phyloP scores from a whole-genome alignment of 352 stramenopile genomes.

The Globisporangium nagaii region DNA sequence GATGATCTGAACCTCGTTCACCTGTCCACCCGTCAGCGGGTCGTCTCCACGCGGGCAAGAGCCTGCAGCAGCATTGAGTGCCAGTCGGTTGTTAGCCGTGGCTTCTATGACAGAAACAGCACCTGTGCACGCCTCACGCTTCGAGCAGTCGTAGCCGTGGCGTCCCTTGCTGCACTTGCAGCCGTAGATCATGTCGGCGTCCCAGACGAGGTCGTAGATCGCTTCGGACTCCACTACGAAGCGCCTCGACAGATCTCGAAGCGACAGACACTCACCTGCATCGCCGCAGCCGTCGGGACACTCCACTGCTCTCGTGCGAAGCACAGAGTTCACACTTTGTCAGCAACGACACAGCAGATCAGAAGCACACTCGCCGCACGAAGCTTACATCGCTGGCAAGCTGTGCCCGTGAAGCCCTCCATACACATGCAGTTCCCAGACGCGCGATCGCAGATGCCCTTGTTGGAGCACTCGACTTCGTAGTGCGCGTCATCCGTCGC shows the following conservation, averaged over 20 bases:
- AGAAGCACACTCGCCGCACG: too few species aligned
- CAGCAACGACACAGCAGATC: too few species aligned
- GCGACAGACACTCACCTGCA: slow-evolving; percentile 58
- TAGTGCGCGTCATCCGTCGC: slow-evolving; percentile 57
- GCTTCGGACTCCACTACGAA: slow-evolving; percentile 42
- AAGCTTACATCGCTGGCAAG: slow-evolving; percentile 67
- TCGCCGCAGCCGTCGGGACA: slow-evolving; percentile 39
- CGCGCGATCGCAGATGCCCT: slow-evolving; percentile 52
- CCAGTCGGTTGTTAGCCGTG: background rate
- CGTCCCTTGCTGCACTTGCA: slow-evolving; percentile 85
- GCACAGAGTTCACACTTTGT: too few species aligned
- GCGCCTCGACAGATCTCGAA: slow-evolving; percentile 43
- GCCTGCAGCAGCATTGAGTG: slow-evolving; percentile 14
- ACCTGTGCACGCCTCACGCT: slow-evolving; percentile 37
- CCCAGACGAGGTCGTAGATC: slow-evolving; percentile 51
- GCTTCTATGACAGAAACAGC: background rate
- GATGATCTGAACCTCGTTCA: slow-evolving; percentile 80
- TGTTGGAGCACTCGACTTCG: slow-evolving; percentile 71
- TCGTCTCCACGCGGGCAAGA: slow-evolving; percentile 86
- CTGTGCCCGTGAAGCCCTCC: slow-evolving; percentile 57
- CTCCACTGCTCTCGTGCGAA: slow-evolving; percentile 35
- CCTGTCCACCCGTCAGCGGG: slow-evolving; percentile 73
- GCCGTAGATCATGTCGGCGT: slow-evolving; percentile 79
- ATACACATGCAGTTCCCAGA: slow-evolving; percentile 55
- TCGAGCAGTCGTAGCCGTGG: slow-evolving; percentile 81